Evolutionary conservation across 805 yeast genomes (phyloP).

Genomic region (Cyberlindnera xishuangbannaensis): DNA sequence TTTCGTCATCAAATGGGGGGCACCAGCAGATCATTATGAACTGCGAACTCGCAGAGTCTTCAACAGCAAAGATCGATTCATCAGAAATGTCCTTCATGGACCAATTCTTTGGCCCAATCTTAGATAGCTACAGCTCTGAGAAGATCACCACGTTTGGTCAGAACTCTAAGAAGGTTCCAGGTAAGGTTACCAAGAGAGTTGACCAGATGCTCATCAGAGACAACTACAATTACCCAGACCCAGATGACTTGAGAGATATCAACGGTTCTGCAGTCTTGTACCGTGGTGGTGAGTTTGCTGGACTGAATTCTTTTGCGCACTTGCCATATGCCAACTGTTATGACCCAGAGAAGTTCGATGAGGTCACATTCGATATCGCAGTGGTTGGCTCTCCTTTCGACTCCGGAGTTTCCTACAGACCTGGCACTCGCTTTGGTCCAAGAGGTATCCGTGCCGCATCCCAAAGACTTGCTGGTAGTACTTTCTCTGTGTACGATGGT

Average conservation of each 20-base stretch:
- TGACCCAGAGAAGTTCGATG: slow-evolving; percentile 32
- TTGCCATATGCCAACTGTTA: slow-evolving; percentile 43
- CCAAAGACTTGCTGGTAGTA: slow-evolving; percentile 35
- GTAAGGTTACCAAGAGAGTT: slow-evolving; percentile 26
- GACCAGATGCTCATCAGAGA: slow-evolving; percentile 29
- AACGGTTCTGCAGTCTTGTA: slow-evolving; percentile 34
- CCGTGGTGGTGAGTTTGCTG: slow-evolving; percentile 43
- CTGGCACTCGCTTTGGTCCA: slow-evolving; percentile 52
- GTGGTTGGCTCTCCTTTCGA: slow-evolving; percentile 53
- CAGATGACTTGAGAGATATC: slow-evolving; percentile 33
- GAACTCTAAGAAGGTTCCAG: slow-evolving; percentile 24
- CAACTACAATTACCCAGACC: slow-evolving; percentile 30
- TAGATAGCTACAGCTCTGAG: slow-evolving; percentile 26
- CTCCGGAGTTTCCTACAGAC: slow-evolving; percentile 45
- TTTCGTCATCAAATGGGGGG: slow-evolving; percentile 18
- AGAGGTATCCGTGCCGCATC: slow-evolving; percentile 41
- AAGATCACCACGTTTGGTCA: slow-evolving; percentile 20
- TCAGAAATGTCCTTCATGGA: slow-evolving; percentile 29
- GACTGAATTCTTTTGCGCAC: slow-evolving; percentile 51
- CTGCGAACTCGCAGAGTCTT: slow-evolving; percentile 14
- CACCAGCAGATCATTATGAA: slow-evolving; percentile 23
- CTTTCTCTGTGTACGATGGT: slow-evolving; percentile 45
- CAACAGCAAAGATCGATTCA: slow-evolving; percentile 3
- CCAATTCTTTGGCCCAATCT: slow-evolving; percentile 29
- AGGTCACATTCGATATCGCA: slow-evolving; percentile 28